Percentiles rank a stretch among this genome's conserved stretches.
Evolutionary conservation across 163 green algal genomes (phyloP).

Genomic region (Coccomyxa subellipsoidea): DNA sequence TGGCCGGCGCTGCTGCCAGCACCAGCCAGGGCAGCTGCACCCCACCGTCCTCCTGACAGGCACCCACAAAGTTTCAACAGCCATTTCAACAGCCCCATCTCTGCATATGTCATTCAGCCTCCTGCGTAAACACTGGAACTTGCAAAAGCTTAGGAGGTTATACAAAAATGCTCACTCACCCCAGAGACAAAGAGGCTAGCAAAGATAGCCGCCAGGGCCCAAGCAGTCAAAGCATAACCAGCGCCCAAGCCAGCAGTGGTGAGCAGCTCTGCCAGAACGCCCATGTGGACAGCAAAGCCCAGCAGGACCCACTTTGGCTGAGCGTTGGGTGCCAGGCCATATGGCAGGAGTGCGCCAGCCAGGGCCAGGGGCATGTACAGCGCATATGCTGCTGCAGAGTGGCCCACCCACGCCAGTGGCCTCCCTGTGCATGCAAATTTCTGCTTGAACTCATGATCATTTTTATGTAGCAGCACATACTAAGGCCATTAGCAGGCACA

Average conservation of each 20-base stretch:
- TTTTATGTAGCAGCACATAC: not conserved
- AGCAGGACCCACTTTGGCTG: not conserved
- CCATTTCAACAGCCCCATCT: too few relatives aligned
- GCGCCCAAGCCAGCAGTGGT: slow-evolving; percentile 35
- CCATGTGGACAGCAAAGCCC: slow-evolving; percentile 13
- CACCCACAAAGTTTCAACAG: too few relatives aligned
- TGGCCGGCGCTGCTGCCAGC: slow-evolving; percentile 5
- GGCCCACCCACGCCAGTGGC: slow-evolving; percentile 47
- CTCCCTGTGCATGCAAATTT: slow-evolving; percentile 11
- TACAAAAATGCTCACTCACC: too few relatives aligned
- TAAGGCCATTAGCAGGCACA: not conserved
- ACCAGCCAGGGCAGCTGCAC: not conserved
- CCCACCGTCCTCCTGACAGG: not conserved
- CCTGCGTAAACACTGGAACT: too few relatives aligned
- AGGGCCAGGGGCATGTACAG: slow-evolving; percentile 45
- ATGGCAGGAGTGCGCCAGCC: slow-evolving; percentile 32
- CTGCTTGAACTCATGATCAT: not conserved
- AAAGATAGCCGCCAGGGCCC: not conserved
- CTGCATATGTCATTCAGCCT: too few relatives aligned
- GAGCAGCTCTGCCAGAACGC: slow-evolving; percentile 24
- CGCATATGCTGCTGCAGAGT: slow-evolving; percentile 14
- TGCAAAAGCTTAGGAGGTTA: too few relatives aligned
- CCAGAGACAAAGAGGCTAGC: slow-evolving; percentile 9
- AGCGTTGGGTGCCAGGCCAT: not conserved
- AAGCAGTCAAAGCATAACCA: slow-evolving; percentile 10